These are phyloP conservation scores for Aplosporella prunicola DNA, from an alignment of 2,329 filamentous ascomycete genomes.

Conservation along the genomic window DNA sequence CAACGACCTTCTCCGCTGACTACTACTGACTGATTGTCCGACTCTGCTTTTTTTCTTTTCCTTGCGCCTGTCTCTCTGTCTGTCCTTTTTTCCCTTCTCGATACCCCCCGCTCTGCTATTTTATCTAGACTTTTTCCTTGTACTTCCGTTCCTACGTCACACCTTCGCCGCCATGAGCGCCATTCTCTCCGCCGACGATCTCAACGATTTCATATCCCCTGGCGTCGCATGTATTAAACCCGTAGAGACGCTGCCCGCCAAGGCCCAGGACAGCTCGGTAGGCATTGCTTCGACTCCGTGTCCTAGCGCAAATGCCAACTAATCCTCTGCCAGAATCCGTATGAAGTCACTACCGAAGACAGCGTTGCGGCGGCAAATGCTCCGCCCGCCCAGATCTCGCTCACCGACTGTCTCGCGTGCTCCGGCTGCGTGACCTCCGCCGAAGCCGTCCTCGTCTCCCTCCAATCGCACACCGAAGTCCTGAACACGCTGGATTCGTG, in stretches of 20 bases:
- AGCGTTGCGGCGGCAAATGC: constrained; percentile 48
- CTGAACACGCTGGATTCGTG: constrained; percentile 66
- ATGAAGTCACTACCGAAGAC: constrained; percentile 93
- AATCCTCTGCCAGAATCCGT: constrained; percentile 40
- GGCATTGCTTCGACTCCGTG: constrained; percentile 11
- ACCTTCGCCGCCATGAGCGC: constrained; percentile 62
- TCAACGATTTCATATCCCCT: constrained; percentile 98
- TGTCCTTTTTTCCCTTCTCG: neutral
- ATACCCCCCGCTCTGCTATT: neutral
- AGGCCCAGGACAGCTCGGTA: constrained; percentile 40
- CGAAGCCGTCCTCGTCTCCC: constrained; percentile 88
- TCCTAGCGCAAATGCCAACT: neutral
- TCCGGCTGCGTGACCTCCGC: constrained; percentile 96
- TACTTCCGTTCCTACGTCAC: neutral
- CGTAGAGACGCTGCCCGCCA: constrained; percentile 75
- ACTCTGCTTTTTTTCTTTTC: constrained; percentile 6
- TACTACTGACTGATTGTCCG: constrained; percentile 7
- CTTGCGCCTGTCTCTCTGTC: neutral
- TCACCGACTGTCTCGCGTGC: constrained; percentile 95
- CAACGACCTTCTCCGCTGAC: constrained; percentile 1
- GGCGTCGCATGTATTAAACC: constrained; percentile 98
- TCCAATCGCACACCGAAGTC: constrained; percentile 91
- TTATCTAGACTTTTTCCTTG: neutral
- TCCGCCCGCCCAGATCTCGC: constrained; percentile 78
- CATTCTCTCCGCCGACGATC: constrained; percentile 89